Base-by-base conservation (phyloP, 352 stramenopile species). In the Phytophthora vignae region DNA sequence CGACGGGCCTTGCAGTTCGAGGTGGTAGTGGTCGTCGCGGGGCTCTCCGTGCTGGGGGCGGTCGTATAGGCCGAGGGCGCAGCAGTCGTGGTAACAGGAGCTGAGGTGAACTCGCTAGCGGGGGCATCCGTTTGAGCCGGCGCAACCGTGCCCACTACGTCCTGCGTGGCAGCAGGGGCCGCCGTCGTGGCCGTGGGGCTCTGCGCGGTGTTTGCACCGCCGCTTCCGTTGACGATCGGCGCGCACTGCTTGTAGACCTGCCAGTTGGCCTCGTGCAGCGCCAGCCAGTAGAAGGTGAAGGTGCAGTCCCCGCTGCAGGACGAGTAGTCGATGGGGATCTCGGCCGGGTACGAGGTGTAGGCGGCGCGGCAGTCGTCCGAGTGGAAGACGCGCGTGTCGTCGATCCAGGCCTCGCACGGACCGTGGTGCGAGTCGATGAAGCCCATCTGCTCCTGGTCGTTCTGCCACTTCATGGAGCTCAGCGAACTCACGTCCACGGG, bases 211-310 rank as follows among this genome's bases (percentile, higher is more conserved):
- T 62, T 55, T 3, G 58, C 53, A 31, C 60, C 64, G 19, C 70
- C 64, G 50, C 54, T 76, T 9, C 58, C 49, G n/a, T 80, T 80
- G 46, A 62, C 42, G 44, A 84, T 84, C 36, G 70, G 65, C 1
- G 69, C 76, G 53, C 78, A 88, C 33, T 90, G 66, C 65, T 82
- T 84, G 75, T 90, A 87, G 5, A 83, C 67, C 61, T 91, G 81
- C 83, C 83, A 91, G 25, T 82, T 77, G 14, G 75, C 55, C 48
- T 81, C 61, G 54, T 89, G 81, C 52, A 91, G 25, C 46, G 82
- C 78, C 52, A 90, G 21, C 84, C 84, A 90, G 80, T 87, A 90
- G 68, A 92, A 91, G 12, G 57, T 77, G 53, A 93, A 79, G 15
- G 53, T 72, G 38, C 84, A 89, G 27, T 84, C 79, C 38, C 78